Conservation (phyloP, 2,329 filamentous ascomycete genomes). For the Boeremia lycopersici region DNA sequence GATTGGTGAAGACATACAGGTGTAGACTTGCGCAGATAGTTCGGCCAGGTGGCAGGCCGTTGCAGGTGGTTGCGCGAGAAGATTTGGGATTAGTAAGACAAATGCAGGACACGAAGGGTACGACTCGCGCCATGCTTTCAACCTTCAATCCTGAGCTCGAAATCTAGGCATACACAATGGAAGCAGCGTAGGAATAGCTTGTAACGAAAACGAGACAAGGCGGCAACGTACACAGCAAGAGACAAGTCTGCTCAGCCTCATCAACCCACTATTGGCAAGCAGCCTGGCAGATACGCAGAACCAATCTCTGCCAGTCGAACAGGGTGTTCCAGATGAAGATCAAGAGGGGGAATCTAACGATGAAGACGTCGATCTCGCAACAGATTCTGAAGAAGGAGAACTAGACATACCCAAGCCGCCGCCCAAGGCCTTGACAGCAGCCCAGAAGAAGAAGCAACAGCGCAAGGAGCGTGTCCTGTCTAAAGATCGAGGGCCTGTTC, state of each 20-base stretch:
- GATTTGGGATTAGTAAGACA: neutral
- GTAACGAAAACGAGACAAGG: neutral
- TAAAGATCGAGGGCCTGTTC: conserved; percentile 23
- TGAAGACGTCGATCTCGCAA: conserved; percentile 10
- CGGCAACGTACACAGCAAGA: conserved; percentile 14
- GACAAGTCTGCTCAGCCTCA: conserved; percentile 12
- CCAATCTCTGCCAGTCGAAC: neutral
- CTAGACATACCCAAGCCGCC: conserved; percentile 3
- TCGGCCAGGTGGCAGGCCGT: neutral
- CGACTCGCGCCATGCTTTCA: neutral
- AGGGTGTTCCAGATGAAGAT: neutral
- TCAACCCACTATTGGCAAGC: conserved; percentile 12
- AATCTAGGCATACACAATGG: neutral
- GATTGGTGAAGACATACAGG: neutral
- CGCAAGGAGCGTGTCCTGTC: conserved; percentile 19
- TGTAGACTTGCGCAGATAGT: neutral
- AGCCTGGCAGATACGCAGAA: neutral
- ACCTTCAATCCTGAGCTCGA: neutral
- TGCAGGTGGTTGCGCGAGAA: neutral
- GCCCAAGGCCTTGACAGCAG: conserved; percentile 16
- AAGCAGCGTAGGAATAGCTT: neutral
- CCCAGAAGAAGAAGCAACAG: conserved; percentile 24
- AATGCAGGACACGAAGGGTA: conserved; percentile 7
- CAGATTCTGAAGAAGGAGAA: conserved; percentile 14
- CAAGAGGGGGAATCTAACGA: neutral